Evolutionary conservation across 768 basidiomycete genomes (phyloP), one percentile per base, ranked within the genome.

Genomic region (Psilocybe sp.): DNA sequence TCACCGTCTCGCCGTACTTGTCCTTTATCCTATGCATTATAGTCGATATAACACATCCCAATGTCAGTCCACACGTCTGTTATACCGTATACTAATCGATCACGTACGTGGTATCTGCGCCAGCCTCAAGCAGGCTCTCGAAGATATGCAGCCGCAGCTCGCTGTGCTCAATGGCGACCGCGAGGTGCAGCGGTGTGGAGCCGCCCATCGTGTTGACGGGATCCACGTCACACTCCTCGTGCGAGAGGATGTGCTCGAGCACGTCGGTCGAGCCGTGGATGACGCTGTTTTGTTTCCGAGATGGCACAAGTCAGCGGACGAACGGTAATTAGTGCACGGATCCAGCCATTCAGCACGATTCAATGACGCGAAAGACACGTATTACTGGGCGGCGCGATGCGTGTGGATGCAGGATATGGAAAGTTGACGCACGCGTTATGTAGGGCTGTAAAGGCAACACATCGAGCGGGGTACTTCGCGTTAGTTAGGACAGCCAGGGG

Each of bases 221-320:
- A 63, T 94, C 90, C 44, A 92, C 89, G 60, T 92, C 90, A 69
- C 89, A 92, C 4, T 75, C 79, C 10, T 91, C 87, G 59, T 82
- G 74, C 4, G 79, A 79, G 32, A 94, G 75, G 55, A 93, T 80
- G 47, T 85, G 74, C 53, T 92, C 88, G 3, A 92, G 71, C 42
- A 85, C 82, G 23, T 78, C 76, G 1, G 74, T 74, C 19, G 81
- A 85, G 18, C 82, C 85, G 37, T 79, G 57, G 32, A 69, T 72
- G 15, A 78, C 79, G 14, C 82, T 85, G 61, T 2, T 43, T 35
- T 59, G 19, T 47, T 41, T 42, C 38, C 40, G 44, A 35, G 18
- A 19, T 44, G 23, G 15, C 4, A 19, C 16, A 36, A 40, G 44
- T 3, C 19, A 41, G 11, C 14, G 40, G 13, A 13, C 14, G 23